These are phyloP conservation scores for Thraustotheca clavata DNA, from an alignment of 352 stramenopile genomes.

Conservation along the genomic window DNA sequence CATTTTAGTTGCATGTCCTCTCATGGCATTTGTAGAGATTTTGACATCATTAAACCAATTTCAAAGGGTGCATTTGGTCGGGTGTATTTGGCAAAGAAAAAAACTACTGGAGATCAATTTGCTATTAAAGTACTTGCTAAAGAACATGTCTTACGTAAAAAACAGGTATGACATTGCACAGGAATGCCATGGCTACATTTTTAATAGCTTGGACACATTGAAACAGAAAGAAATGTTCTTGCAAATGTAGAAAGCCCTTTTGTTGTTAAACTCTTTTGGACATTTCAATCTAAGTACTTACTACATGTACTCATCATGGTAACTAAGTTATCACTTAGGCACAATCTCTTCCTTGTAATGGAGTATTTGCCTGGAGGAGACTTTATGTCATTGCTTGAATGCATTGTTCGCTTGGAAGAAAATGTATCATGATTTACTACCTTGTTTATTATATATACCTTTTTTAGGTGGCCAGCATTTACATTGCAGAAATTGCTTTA, in stretches of 20 bases:
- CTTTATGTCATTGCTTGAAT: slow-evolving; percentile 86
- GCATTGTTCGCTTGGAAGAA: slow-evolving; percentile 81
- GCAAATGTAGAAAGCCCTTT: slow-evolving; percentile 83
- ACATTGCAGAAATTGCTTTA: slow-evolving; percentile 82
- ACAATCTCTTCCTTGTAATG: slow-evolving; percentile 86
- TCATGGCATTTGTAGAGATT: slow-evolving; percentile 34
- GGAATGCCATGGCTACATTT: background rate
- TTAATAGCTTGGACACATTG: slow-evolving; percentile 70
- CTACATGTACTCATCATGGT: background rate
- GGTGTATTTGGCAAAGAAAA: slow-evolving; percentile 82
- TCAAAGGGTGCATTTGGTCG: slow-evolving; percentile 85
- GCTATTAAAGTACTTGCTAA: slow-evolving; percentile 89
- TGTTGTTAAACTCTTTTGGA: slow-evolving; percentile 88
- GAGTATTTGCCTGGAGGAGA: slow-evolving; percentile 85
- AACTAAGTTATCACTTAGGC: slow-evolving; percentile 25
- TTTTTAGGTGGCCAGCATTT: slow-evolving; percentile 67
- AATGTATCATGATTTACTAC: slow-evolving; percentile 32
- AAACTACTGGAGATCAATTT: slow-evolving; percentile 83
- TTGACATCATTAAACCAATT: slow-evolving; percentile 86
- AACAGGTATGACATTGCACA: slow-evolving; percentile 42
- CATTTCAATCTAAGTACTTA: slow-evolving; percentile 82
- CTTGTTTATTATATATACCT: no score
- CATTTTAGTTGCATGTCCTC: background rate
- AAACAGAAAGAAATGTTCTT: slow-evolving; percentile 84
- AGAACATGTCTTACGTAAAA: slow-evolving; percentile 82